A percentile compares a stretch with the other conserved stretches of the same genome.
phyloP scores from a whole-genome alignment of 169 alveolate genomes.

The Plasmodium cynomolgi region DNA sequence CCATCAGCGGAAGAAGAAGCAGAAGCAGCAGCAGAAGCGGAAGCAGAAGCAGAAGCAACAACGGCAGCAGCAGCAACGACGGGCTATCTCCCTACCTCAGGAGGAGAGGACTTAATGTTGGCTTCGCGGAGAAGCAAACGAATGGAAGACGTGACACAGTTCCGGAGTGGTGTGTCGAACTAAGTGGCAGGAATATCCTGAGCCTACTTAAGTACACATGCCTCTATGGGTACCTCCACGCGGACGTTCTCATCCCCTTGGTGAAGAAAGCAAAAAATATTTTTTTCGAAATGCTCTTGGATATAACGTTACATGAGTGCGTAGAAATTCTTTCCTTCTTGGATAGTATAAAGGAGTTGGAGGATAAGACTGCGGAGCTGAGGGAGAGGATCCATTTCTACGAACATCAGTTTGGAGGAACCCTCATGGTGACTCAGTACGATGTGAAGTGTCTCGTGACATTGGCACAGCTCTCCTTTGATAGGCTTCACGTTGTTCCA shows the following conservation, averaged over 20 bases:
- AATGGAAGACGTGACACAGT: background rate
- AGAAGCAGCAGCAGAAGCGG: too few species aligned
- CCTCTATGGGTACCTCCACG: background rate
- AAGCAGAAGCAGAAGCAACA: too few species aligned
- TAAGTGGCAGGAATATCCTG: constrained; percentile 34
- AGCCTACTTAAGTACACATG: constrained; percentile 36
- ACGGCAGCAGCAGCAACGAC: too few species aligned
- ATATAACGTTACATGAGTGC: constrained; percentile 39
- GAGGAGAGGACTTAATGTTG: background rate
- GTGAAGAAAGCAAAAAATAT: background rate
- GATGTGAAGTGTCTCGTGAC: constrained; percentile 36
- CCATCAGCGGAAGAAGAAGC: too few species aligned
- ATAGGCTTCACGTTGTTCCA: background rate
- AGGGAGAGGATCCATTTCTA: constrained; percentile 27
- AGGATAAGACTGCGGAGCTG: background rate
- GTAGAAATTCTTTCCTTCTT: constrained; percentile 27
- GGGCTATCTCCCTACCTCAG: background rate
- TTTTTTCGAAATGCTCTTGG: constrained; percentile 7
- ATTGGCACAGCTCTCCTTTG: constrained; percentile 4
- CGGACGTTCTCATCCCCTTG: background rate
- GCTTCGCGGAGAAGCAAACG: background rate
- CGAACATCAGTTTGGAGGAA: constrained; percentile 11
- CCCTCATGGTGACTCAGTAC: background rate
- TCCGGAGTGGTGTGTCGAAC: constrained; percentile 5
- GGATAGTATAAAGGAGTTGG: constrained; percentile 1